Evolutionary conservation across 163 green algal genomes (phyloP).

Genomic region (Volvox carteri): DNA sequence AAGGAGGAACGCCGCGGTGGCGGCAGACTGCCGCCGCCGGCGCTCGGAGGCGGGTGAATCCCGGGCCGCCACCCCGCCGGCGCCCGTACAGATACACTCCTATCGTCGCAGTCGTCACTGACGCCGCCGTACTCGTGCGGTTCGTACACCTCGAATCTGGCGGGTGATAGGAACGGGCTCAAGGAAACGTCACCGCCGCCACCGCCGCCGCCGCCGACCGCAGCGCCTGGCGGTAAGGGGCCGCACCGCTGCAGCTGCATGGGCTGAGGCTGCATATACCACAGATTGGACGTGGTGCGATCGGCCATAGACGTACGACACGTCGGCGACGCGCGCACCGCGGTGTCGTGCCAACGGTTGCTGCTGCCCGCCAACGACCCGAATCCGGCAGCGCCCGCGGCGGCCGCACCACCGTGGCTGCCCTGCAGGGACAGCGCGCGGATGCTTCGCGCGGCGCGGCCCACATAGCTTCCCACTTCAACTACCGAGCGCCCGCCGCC

Average conservation of each 20-base stretch:
- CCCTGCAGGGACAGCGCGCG: not conserved
- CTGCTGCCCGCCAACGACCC: not conserved
- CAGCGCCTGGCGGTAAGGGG: too few species aligned
- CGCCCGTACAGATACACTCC: not conserved
- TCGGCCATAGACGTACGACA: not conserved
- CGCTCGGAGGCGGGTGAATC: not conserved
- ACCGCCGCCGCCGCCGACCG: not conserved
- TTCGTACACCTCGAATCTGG: not conserved
- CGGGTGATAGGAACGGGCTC: not conserved
- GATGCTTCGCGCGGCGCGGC: not conserved
- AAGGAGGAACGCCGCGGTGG: not conserved
- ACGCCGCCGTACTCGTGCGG: not conserved
- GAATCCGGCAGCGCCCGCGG: not conserved
- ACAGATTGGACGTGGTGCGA: not conserved
- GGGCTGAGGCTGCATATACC: not conserved
- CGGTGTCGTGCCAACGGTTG: not conserved
- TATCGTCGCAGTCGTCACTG: constrained; percentile 11
- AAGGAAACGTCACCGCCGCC: not conserved
- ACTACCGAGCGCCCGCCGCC: too few species aligned
- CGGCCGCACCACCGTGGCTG: not conserved
- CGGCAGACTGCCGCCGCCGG: not conserved
- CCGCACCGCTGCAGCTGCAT: not conserved
- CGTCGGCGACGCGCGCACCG: not conserved
- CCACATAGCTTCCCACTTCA: too few species aligned
- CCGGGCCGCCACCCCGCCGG: constrained; percentile 12